Conservation (phyloP, 352 stramenopile genomes). For the Globisporangium cystogenes region DNA sequence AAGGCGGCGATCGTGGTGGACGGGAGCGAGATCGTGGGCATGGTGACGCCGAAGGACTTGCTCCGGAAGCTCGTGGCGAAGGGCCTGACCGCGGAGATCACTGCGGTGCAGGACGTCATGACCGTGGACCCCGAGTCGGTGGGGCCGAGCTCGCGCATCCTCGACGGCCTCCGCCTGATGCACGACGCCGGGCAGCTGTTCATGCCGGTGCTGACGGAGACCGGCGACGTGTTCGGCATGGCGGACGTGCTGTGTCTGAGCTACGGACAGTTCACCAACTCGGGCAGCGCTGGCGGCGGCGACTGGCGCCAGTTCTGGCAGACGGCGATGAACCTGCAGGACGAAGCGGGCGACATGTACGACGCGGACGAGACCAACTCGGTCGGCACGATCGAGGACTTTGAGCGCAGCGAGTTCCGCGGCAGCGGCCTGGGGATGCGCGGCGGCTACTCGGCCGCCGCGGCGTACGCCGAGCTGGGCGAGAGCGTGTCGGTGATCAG, state of each 20-base stretch:
- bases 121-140: constrained; percentile 77
- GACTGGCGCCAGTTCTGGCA: constrained; percentile 89
- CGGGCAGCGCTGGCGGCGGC: constrained; percentile 56
- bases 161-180: constrained; percentile 82
- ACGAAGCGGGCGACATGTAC: constrained; percentile 74
- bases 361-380: constrained; percentile 74
- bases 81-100: constrained; percentile 65
- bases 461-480: constrained; percentile 77
- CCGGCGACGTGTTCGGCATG: constrained; percentile 82
- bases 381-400: constrained; percentile 87
- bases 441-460: constrained; percentile 39
- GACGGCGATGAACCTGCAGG: constrained; percentile 81
- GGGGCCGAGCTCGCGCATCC: constrained; percentile 66
- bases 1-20: constrained; percentile 82
- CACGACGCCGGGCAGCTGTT: constrained; percentile 82
- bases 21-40: constrained; percentile 66
- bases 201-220: constrained; percentile 75
- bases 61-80: constrained; percentile 85
- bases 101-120: constrained; percentile 82
- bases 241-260: constrained; percentile 84
- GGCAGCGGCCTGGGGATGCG: constrained; percentile 25
- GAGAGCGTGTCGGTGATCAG: constrained; percentile 87
- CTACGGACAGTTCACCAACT: constrained; percentile 85
- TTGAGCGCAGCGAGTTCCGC: constrained; percentile 80
- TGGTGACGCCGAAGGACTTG: constrained; percentile 84